phyloP scores from a whole-genome alignment of 2,329 filamentous ascomycete genomes.

The Arthrobotrys entomopaga region DNA sequence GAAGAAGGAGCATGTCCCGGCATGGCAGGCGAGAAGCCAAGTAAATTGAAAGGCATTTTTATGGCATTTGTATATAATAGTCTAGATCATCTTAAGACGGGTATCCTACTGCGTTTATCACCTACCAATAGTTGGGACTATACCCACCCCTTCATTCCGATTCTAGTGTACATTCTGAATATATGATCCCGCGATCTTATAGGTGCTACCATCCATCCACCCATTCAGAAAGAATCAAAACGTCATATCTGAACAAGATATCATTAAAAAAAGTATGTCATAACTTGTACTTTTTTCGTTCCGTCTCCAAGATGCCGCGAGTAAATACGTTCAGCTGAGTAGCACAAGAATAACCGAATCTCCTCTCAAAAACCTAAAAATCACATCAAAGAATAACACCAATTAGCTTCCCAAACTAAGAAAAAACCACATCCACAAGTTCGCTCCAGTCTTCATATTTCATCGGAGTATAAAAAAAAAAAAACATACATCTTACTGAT shows the following conservation, averaged over 20 bases:
- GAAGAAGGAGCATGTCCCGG: slow-evolving; percentile 31
- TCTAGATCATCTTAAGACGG: background rate
- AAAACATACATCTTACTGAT: slow-evolving; percentile 90
- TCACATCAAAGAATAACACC: background rate
- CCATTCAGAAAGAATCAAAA: slow-evolving; percentile 38
- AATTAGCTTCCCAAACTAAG: background rate
- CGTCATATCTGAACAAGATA: slow-evolving; percentile 38
- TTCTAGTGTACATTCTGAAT: background rate
- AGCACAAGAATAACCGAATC: slow-evolving; percentile 89
- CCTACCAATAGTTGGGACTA: too few relatives aligned
- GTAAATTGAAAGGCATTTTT: slow-evolving; percentile 5
- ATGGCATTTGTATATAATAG: background rate
- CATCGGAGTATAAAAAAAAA: background rate
- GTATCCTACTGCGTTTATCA: background rate
- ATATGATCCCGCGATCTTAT: background rate
- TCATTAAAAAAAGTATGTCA: slow-evolving; percentile 27
- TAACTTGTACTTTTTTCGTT: slow-evolving; percentile 22
- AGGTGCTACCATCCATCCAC: too few relatives aligned
- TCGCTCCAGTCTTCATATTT: too few relatives aligned
- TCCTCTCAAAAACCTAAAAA: slow-evolving; percentile 78
- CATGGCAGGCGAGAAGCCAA: slow-evolving; percentile 41
- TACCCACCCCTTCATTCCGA: background rate
- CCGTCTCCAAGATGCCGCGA: slow-evolving; percentile 15
- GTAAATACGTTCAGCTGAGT: slow-evolving; percentile 71
- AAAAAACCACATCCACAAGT: too few relatives aligned